Evolutionary conservation across 2,329 filamentous ascomycete species (phyloP), one percentile per base, ranked within the genome.

Genomic region (Aureobasidium sp.): DNA sequence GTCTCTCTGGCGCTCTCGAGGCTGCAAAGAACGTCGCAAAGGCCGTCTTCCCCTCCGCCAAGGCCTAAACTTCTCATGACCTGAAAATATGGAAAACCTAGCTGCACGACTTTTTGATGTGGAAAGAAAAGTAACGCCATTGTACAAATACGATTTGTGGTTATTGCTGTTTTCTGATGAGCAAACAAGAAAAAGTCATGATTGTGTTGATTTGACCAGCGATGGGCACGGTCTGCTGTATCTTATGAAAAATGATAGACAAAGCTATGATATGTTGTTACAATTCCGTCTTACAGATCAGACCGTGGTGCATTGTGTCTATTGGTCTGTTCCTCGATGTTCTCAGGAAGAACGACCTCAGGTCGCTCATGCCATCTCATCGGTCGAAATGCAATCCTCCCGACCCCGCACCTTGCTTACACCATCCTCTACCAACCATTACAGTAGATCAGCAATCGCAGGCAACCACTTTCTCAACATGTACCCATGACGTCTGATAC

Each of bases 1-100:
- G 82, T 51, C 82, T 96, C 47, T 74, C 77, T 45, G 89, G 84
- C 60, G 88, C 90, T 63, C 79, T 89, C 45, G 76, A 76, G 60
- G 75, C 79, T 29, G 78, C 75, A 64, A 76, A 76, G 70, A 71
- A 72, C 34, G 68, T 65, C 27, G 69, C 67, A 48, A 73, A 73
- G 66, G 48, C 61, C 10, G 48, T 55, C 14, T 73, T 73, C 64
- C 71, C 71, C 10, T 61, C 47, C 25, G 66, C 63, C 61, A 71
- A 70, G 62, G 55, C 59, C 25, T 65, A 48, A 36, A 45, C 16
- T 27, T 30, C 6, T 44, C n/a, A 27, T 45, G 32, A 37, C 5
- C 14, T 13, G n/a, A 47, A 48, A n/a, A 59, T 14, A 39, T 37
- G 30, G 42, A 21, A 21, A 21, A 37, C 48, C 16, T 27, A 59